phyloP scores from a whole-genome alignment of 129 eudicot species.

The Apium graveolens region DNA sequence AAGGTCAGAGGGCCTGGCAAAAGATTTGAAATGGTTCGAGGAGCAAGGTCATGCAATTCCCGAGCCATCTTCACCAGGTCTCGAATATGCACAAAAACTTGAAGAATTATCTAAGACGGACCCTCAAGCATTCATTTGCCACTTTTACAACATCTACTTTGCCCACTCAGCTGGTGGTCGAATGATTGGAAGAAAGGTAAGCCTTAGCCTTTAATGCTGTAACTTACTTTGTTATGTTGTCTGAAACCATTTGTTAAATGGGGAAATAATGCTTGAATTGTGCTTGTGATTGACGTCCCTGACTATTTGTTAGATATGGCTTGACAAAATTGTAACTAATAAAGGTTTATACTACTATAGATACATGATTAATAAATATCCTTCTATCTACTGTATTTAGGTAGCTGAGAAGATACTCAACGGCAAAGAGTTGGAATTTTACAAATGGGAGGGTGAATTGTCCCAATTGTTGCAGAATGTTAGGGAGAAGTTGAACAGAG shows the following conservation, averaged over 20 bases:
- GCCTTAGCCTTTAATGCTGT: not conserved
- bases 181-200: constrained; percentile 93
- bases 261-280: not conserved
- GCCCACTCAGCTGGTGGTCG: constrained; percentile 97
- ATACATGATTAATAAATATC: not conserved
- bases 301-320: not conserved
- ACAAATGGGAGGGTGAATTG: constrained; percentile 93
- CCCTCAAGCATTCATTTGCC: constrained; percentile 94
- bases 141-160: constrained; percentile 84
- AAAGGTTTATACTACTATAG: not conserved
- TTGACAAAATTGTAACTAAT: not conserved
- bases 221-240: not conserved
- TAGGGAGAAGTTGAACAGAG: constrained; percentile 72
- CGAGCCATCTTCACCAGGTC: constrained; percentile 77
- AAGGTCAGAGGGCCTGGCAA: constrained; percentile 57
- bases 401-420: constrained; percentile 72
- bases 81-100: constrained; percentile 44
- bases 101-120: constrained; percentile 72
- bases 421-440: constrained; percentile 77
- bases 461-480: constrained; percentile 68
- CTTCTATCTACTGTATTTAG: constrained; percentile 21
- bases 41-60: constrained; percentile 76
- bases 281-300: not conserved
- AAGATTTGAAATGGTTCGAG: constrained; percentile 87
- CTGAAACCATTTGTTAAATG: not conserved